phyloP scores from a whole-genome alignment of 116 monocot genomes.

The Phalaenopsis hybrid region DNA sequence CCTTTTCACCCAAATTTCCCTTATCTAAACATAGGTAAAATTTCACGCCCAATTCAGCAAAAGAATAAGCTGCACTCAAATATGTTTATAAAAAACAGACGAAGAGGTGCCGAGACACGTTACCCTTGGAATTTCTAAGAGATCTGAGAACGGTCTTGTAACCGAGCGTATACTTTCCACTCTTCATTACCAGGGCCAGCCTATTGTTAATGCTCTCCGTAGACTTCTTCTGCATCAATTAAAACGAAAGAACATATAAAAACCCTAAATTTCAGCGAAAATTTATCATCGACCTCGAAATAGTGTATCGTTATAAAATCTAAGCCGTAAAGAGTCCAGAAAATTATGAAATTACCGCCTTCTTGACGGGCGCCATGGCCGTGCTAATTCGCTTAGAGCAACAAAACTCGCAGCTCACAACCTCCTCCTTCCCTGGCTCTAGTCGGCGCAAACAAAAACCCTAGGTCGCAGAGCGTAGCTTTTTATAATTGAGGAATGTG shows the following conservation, averaged over 20 bases:
- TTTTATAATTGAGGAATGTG: not conserved
- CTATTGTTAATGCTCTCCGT: slow-evolving; percentile 74
- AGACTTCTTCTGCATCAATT: slow-evolving; percentile 58
- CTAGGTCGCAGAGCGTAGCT: not conserved
- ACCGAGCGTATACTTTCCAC: slow-evolving; percentile 74
- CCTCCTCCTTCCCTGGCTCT: no score
- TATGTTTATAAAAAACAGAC: not conserved
- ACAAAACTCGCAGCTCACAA: not conserved
- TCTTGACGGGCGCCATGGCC: slow-evolving; percentile 35
- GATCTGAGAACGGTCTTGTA: slow-evolving; percentile 71
- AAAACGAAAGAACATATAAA: not conserved
- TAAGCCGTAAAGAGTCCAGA: not conserved
- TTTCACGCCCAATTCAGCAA: not conserved
- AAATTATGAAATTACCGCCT: slow-evolving; percentile 16
- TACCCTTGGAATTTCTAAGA: slow-evolving; percentile 56
- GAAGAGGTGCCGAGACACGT: not conserved
- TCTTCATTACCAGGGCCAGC: slow-evolving; percentile 87
- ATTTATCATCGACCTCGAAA: not conserved
- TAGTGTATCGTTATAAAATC: not conserved
- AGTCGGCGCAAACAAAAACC: not conserved
- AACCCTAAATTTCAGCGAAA: not conserved
- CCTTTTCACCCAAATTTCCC: no score
- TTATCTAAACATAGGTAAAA: not conserved
- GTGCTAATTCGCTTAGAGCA: not conserved
- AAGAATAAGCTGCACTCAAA: not conserved